Evolutionary conservation across 352 stramenopile species (phyloP), one percentile per base, ranked within the genome.

Genomic region (Phytophthora colocasiae): DNA sequence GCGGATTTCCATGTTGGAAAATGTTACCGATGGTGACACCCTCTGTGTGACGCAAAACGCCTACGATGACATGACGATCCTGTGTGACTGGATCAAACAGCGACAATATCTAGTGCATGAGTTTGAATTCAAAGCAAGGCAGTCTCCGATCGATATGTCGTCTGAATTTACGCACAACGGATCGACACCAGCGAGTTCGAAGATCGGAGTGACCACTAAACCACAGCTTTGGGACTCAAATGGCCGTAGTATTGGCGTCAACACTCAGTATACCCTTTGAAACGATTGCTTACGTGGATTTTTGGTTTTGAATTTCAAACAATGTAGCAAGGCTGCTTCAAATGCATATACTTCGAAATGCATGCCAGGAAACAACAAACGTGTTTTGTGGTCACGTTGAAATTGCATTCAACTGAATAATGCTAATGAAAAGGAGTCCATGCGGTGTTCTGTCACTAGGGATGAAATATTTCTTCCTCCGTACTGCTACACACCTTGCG

Each of bases 31-130:
- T 15, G 83, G 84, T 0, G 84, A 91, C 34, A 64, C 75, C 7
- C 56, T 93, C 2, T 93, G 83, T 41, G 71, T 78, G 39, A 93
- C 84, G 0, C 79, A 73, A 17, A 71, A 87, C 24, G 52, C 77
- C 10, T 88, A 89, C 61, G 78, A 93, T 41, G 84, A 93, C 26
- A 93, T 91, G 77, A 71, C 66, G 19, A 87, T 93, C 24, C 55
- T 90, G 22, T 90, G 82, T 26, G 62, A 78, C 14, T 91, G 82
- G 84, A 85, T 91, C 48, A 80, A 84, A 17, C 57, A 73, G 9
- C 63, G 79, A 11, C 78, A 90, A 53, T 56, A 67, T n/a, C 34
- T 66, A 3, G 10, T 80, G 7, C 56, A 80, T 46, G 49, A 49
- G 27, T 73, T 77, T 34, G 55, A 78, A 39, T 53, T 58, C 10